phyloP scores from a whole-genome alignment of 2,329 filamentous ascomycete genomes.

The Fusarium solani-melongenae region DNA sequence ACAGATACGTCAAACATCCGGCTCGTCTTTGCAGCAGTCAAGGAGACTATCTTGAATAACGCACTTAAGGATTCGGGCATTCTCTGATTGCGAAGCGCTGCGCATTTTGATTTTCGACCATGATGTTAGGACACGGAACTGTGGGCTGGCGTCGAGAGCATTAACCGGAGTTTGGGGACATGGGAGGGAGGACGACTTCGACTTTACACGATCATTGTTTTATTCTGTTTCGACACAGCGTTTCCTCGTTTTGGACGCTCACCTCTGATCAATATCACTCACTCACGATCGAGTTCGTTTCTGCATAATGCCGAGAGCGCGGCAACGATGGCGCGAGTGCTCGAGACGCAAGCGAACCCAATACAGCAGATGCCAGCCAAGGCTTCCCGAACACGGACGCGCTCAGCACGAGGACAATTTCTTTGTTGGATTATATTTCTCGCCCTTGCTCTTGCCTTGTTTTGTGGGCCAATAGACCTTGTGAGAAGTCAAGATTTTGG shows the following conservation, averaged over 20 bases:
- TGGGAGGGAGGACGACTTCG: constrained; percentile 36
- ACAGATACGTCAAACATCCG: constrained; percentile 99
- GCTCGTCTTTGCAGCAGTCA: constrained; percentile 96
- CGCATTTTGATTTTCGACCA: constrained; percentile 31
- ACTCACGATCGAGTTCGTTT: constrained; percentile 15
- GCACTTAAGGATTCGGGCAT: constrained; percentile 98
- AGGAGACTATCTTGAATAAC: constrained; percentile 98
- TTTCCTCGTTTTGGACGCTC: constrained; percentile 26
- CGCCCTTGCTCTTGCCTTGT: constrained; percentile 22
- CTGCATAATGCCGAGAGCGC: constrained; percentile 17
- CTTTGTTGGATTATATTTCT: constrained; percentile 30
- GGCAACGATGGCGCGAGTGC: constrained; percentile 19
- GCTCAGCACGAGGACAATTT: constrained; percentile 30
- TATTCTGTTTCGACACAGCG: constrained; percentile 29
- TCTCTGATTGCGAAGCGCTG: constrained; percentile 65
- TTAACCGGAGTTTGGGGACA: constrained; percentile 42
- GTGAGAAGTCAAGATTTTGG: constrained; percentile 27
- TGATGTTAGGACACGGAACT: constrained; percentile 38
- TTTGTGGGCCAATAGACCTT: constrained; percentile 37
- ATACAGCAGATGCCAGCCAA: constrained; percentile 18
- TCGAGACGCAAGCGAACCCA: constrained; percentile 13
- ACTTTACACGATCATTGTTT: constrained; percentile 38
- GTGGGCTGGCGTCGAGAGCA: constrained; percentile 44
- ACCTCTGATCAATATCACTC: constrained; percentile 20
- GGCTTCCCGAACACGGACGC: constrained; percentile 17